Percentiles rank a stretch among this genome's conserved stretches.
These are phyloP conservation scores for Gynandropsis gynandra DNA, from an alignment of 345 rosid genomes.

Conservation along the genomic window DNA sequence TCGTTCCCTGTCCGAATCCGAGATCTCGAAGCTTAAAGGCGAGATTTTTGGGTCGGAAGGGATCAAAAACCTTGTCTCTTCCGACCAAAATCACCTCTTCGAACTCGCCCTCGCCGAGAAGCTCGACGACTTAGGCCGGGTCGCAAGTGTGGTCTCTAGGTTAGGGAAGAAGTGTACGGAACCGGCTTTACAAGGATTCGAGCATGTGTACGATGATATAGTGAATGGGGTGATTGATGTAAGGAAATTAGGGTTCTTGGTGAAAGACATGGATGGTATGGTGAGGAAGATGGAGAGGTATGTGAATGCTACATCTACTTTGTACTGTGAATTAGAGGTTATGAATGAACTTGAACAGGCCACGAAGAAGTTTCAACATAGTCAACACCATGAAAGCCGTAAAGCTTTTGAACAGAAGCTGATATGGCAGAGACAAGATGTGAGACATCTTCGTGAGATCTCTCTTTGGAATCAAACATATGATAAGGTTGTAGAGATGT, in stretches of 20 bases:
- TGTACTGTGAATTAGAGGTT: constrained; percentile 87
- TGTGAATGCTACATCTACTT: constrained; percentile 55
- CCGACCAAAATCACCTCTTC: constrained; percentile 55
- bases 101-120: constrained; percentile 77
- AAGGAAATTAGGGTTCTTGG: constrained; percentile 72
- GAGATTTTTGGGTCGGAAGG: constrained; percentile 67
- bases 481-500: constrained; percentile 85
- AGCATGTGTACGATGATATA: constrained; percentile 85
- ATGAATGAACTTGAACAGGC: constrained; percentile 80
- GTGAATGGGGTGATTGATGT: constrained; percentile 69
- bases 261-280: constrained; percentile 92
- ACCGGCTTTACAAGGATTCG: constrained; percentile 90
- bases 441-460: constrained; percentile 75
- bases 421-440: constrained; percentile 94
- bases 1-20: constrained; percentile 66
- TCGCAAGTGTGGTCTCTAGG: constrained; percentile 74
- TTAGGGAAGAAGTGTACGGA: constrained; percentile 78
- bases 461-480: constrained; percentile 84
- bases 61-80: constrained; percentile 49
- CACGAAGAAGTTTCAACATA: constrained; percentile 64
- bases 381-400: constrained; percentile 64
- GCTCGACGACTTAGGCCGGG: constrained; percentile 75
- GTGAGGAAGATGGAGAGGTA: constrained; percentile 86
- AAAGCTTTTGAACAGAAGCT: constrained; percentile 89
- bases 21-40: constrained; percentile 60